Evolutionary conservation across 306 rosid species (phyloP).

Genomic region (Oxytropis ochrocephala): DNA sequence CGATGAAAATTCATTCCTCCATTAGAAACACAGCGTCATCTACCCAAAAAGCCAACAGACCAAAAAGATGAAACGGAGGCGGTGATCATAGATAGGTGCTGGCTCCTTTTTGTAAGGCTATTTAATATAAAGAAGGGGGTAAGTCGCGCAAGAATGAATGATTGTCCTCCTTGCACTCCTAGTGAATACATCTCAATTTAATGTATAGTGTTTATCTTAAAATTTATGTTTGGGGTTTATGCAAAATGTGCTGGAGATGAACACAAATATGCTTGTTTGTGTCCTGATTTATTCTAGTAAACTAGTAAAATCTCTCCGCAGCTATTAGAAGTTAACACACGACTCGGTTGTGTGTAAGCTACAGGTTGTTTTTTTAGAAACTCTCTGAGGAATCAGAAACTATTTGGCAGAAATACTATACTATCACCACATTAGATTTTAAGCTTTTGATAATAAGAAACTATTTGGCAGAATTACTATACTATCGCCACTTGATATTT

Average conservation of each 20-base stretch:
- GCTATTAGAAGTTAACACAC: slow-evolving; percentile 1
- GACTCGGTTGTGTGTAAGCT: background rate
- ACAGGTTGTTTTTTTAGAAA: background rate
- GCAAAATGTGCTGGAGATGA: slow-evolving; percentile 28
- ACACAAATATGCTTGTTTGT: slow-evolving; percentile 37
- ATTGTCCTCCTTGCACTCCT: slow-evolving; percentile 18
- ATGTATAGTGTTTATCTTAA: slow-evolving; percentile 34
- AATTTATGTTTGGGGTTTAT: slow-evolving; percentile 20
- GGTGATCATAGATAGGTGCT: background rate
- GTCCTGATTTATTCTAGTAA: slow-evolving; percentile 21
- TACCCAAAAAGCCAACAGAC: slow-evolving; percentile 5
- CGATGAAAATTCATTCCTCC: slow-evolving; percentile 23
- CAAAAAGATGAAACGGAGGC: slow-evolving; percentile 17
- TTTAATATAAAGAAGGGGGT: slow-evolving; percentile 27
- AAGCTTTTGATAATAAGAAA: background rate
- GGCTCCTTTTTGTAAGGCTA: slow-evolving; percentile 30
- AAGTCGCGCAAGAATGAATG: slow-evolving; percentile 25
- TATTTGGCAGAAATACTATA: background rate
- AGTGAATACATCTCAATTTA: slow-evolving; percentile 17
- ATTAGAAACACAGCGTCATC: background rate
- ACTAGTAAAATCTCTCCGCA: background rate
- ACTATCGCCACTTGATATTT: too few species aligned
- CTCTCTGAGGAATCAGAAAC: background rate
- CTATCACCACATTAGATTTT: background rate
- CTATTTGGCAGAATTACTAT: too few species aligned